Conservation (phyloP, 805 yeast species). For the Candida succiphila region DNA sequence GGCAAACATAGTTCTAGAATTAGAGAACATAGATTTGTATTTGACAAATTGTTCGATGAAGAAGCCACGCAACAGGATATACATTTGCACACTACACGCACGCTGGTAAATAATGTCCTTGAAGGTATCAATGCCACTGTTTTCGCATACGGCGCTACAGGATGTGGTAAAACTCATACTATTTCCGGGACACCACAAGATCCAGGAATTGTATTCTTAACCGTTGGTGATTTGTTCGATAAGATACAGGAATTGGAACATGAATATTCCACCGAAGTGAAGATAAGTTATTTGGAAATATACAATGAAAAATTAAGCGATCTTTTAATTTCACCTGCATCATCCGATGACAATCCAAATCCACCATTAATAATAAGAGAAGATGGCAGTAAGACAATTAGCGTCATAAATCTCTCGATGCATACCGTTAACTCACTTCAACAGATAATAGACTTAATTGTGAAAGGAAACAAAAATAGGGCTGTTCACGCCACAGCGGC, state of each 20-base stretch:
- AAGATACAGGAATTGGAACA: conserved; percentile 48
- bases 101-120: conserved; percentile 61
- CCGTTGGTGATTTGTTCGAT: conserved; percentile 66
- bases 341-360: conserved; percentile 35
- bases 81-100: conserved; percentile 54
- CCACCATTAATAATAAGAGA: conserved; percentile 58
- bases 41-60: conserved; percentile 71
- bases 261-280: conserved; percentile 46
- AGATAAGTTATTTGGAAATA: conserved; percentile 72
- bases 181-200: conserved; percentile 62
- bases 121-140: conserved; percentile 89
- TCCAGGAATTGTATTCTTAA: conserved; percentile 74
- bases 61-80: conserved; percentile 57
- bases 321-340: conserved; percentile 31
- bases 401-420: conserved; percentile 61
- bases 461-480: conserved; percentile 63
- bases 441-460: conserved; percentile 71
- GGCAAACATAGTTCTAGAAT: conserved; percentile 32
- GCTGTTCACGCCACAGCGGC: conserved; percentile 87
- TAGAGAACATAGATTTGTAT: conserved; percentile 71
- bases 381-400: conserved; percentile 52
- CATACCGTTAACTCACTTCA: conserved; percentile 54
- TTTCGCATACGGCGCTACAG: conserved; percentile 96
- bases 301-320: conserved; percentile 88
- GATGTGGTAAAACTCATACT: conserved; percentile 95